Percentiles rank a stretch among this genome's conserved stretches.
phyloP scores from a whole-genome alignment of 495 filamentous ascomycete species.

The Pyrenopolyporus hunteri region DNA sequence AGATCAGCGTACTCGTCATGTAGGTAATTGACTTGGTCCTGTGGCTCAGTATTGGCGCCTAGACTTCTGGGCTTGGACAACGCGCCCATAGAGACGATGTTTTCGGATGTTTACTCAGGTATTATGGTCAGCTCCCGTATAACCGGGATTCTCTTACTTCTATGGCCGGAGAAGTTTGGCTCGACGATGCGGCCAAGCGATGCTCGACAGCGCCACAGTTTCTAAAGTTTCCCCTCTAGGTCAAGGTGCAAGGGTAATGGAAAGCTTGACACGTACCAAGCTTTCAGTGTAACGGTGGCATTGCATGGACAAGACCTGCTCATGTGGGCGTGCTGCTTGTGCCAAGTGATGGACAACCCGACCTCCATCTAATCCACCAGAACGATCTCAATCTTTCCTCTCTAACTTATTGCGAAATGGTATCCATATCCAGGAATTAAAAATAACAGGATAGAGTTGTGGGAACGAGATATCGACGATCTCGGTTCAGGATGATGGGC shows the following conservation, averaged over 20 bases:
- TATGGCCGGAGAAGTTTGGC: conserved; percentile 28
- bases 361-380: conserved; percentile 8
- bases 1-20: conserved; percentile 5
- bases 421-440: neutral
- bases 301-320: conserved; percentile 27
- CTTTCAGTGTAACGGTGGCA: conserved; percentile 31
- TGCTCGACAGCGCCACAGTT: conserved; percentile 4
- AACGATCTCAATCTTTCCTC: neutral
- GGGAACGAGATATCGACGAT: conserved; percentile 9
- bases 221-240: conserved; percentile 32
- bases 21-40: no score
- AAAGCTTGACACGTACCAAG: conserved; percentile 40
- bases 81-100: neutral
- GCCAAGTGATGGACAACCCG: conserved; percentile 14
- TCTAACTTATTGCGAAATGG: neutral
- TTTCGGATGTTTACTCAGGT: no score
- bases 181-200: conserved; percentile 33
- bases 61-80: neutral
- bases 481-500: conserved; percentile 19
- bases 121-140: conserved; percentile 3
- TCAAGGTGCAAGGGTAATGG: conserved; percentile 14
- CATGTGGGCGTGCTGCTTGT: conserved; percentile 2
- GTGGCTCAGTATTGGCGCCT: neutral
- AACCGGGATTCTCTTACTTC: conserved; percentile 26
- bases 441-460: conserved; percentile 32